Conservation (phyloP, 75 land plant species). For the Adiantum capillusveneris region DNA sequence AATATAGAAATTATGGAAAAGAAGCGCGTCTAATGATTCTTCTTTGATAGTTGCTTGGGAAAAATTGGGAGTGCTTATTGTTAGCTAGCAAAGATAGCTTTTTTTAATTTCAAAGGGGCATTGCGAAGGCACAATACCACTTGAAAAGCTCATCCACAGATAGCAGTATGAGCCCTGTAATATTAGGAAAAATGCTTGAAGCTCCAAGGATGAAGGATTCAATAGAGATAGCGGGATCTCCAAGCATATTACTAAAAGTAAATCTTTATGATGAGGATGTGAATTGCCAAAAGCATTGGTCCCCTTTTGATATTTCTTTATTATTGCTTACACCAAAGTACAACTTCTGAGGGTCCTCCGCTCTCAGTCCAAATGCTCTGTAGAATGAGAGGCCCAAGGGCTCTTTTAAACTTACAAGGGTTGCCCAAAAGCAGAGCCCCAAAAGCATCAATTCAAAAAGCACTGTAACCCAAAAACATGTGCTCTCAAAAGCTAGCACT, state of each 20-base stretch:
- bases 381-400: too few species aligned
- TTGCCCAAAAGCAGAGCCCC: too few species aligned
- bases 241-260: slow-evolving; percentile 38
- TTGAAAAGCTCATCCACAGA: slow-evolving; percentile 26
- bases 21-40: too few species aligned
- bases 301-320: too few species aligned
- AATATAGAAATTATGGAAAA: too few species aligned
- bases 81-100: slow-evolving; percentile 80
- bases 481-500: too few species aligned
- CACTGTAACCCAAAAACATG: too few species aligned
- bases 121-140: slow-evolving; percentile 20
- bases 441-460: too few species aligned
- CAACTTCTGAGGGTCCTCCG: too few species aligned
- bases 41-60: slow-evolving; percentile 46
- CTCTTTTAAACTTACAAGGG: too few species aligned
- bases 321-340: slow-evolving; percentile 53
- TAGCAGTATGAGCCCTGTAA: slow-evolving; percentile 36
- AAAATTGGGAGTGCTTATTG: slow-evolving; percentile 82
- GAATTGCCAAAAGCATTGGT: too few species aligned
- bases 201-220: slow-evolving; percentile 43
- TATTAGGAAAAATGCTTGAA: slow-evolving; percentile 45
- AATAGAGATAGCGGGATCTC: slow-evolving; percentile 25
- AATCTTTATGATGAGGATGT: slow-evolving; percentile 71
- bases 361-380: too few species aligned
- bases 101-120: slow-evolving; percentile 49